phyloP scores from a whole-genome alignment of 1,139 yeast species.

The Ogataea hybrid region DNA sequence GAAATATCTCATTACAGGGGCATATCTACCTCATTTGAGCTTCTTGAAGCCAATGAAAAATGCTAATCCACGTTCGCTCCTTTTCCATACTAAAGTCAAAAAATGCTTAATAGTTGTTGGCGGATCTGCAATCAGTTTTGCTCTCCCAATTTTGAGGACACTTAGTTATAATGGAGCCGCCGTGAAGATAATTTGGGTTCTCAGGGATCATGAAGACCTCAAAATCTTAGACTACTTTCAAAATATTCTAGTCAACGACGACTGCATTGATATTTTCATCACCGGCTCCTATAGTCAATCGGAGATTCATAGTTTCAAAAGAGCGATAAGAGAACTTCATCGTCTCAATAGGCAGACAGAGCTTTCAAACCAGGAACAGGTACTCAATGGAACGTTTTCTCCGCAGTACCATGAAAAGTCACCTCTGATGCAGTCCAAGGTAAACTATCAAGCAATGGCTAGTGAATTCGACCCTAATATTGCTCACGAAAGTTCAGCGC shows the following conservation, averaged over 20 bases:
- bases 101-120: conserved; percentile 68
- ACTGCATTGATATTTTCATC: conserved; percentile 67
- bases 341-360: conserved; percentile 24
- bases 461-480: conserved; percentile 13
- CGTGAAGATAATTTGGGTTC: conserved; percentile 82
- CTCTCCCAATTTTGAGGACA: conserved; percentile 74
- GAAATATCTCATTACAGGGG: conserved; percentile 68
- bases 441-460: conserved; percentile 3
- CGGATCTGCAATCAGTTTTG: conserved; percentile 78
- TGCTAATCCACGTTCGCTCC: conserved; percentile 27
- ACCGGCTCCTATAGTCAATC: conserved; percentile 46
- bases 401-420: conserved; percentile 1
- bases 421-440: conserved; percentile 8
- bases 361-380: conserved; percentile 22
- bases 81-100: conserved; percentile 36
- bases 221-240: conserved; percentile 61
- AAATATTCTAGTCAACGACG: conserved; percentile 56
- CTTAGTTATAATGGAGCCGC: conserved; percentile 77
- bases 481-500: conserved; percentile 10
- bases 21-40: conserved; percentile 62
- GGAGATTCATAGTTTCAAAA: conserved; percentile 29
- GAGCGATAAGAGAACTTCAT: conserved; percentile 29
- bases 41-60: conserved; percentile 30
- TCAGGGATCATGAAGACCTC: conserved; percentile 77
- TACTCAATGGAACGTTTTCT: conserved; percentile 19